Conservation (phyloP, 495 filamentous ascomycete species). For the Copromyces sp. region DNA sequence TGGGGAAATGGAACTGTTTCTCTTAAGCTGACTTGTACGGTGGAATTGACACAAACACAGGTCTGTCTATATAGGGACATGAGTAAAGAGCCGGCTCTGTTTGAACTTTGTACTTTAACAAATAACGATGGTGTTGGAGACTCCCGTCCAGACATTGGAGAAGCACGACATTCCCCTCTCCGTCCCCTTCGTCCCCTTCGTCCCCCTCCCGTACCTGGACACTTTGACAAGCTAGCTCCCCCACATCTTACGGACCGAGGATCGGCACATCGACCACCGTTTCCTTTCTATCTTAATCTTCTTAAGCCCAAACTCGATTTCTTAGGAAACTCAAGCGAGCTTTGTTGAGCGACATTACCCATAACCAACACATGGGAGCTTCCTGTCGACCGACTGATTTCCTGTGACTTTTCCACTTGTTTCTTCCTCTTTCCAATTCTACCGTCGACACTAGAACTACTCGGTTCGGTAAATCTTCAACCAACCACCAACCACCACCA, state of each 20-base stretch:
- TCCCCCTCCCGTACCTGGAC: background rate
- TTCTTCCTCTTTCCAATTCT: background rate
- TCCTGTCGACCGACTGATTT: background rate
- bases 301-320: background rate
- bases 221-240: background rate
- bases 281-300: background rate
- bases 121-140: background rate
- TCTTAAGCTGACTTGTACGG: background rate
- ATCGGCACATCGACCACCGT: background rate
- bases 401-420: background rate
- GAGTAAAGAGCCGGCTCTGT: background rate
- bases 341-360: background rate
- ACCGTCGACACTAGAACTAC: background rate
- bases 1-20: background rate
- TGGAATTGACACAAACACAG: background rate
- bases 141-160: background rate
- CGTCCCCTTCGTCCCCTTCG: background rate
- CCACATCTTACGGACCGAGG: background rate
- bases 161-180: background rate
- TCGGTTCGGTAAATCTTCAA: background rate
- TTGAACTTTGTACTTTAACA: background rate
- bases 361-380: background rate
- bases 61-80: background rate
- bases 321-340: background rate
- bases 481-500: background rate